Conservation (phyloP, 2,329 filamentous ascomycete species). For the Pyrenochaeta sp. region DNA sequence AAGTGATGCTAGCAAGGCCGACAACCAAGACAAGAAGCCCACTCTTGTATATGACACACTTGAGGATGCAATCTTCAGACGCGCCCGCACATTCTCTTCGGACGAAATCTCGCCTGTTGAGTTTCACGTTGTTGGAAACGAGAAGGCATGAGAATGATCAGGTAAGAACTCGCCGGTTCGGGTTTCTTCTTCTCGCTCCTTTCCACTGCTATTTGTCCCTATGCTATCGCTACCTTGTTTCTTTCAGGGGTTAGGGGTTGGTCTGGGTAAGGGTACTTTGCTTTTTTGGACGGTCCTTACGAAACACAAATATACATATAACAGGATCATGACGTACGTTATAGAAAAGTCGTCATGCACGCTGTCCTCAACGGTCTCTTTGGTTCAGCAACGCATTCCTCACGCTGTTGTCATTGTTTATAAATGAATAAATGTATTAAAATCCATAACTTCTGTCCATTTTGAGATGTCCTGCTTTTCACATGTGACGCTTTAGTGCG, state of each 20-base stretch:
- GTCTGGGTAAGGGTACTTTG: background rate
- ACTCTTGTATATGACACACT: slow-evolving; percentile 25
- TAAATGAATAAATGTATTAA: too few relatives aligned
- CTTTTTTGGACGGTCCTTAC: too few relatives aligned
- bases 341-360: too few relatives aligned
- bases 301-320: too few relatives aligned
- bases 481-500: too few relatives aligned
- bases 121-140: slow-evolving; percentile 20
- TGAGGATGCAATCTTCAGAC: slow-evolving; percentile 19
- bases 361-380: too few relatives aligned
- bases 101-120: slow-evolving; percentile 25
- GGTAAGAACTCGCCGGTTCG: background rate
- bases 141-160: slow-evolving; percentile 27
- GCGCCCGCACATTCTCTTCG: slow-evolving; percentile 8
- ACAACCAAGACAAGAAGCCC: slow-evolving; percentile 8
- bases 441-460: too few relatives aligned
- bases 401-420: too few relatives aligned
- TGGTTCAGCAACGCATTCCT: too few relatives aligned
- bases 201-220: background rate
- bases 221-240: background rate
- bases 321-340: too few relatives aligned
- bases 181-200: too few relatives aligned
- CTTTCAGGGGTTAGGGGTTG: background rate
- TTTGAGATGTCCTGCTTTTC: too few relatives aligned
- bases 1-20: background rate